Evolutionary conservation across 192 early-diverging fungal genomes (phyloP), one percentile per base, ranked within the genome.

Genomic region (Umbelopsis sp.): DNA sequence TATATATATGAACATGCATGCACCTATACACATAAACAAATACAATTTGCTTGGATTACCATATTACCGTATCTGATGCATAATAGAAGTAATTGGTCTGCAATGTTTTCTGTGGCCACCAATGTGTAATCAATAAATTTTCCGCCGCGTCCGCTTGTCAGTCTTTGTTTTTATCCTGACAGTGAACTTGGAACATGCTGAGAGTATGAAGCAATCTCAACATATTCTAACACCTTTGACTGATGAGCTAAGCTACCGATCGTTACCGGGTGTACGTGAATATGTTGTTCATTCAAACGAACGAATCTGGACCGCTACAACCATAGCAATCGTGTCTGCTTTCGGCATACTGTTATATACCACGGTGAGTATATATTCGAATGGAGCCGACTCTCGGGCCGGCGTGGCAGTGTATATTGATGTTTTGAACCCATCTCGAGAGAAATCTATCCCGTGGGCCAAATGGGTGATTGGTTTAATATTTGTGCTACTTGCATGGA

Each of bases 401-500:
- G 37, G 10, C 37, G 5, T 41, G 10, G 37, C 10, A 10, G 10
- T 41, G 10, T 41, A 10, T 41, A 41, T 41, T 41, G 37, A 41
- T 41, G 5, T 4, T 41, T 41, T 41, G 37, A 41, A 41, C 2
- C 37, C 5, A 41, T 41, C 0, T 41, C 7, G 10, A 41, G 0
- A 61, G 55, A 4, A 30, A 4, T 22, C 21, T 37, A 35, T 61
- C 11, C 15, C 25, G 7, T 61, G 27, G 27, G 33, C 16, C 13
- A 25, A 25, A 13, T 61, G 55, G 55, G 27, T 35, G 2, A 61
- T 35, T 33, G 55, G 55, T 16, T 27, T 13, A 4, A 7, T 48
- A 7, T 41, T 68, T 15, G 21, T 52, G 20, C 35, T 66, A 27
- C 77, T 75, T 75, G 27, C 77, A 23, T 71, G 76, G 64, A 53